A percentile compares a stretch with the other conserved stretches of the same genome.
Conservation (phyloP, 2,329 filamentous ascomycete species). For the Purpureocillium takamizusanense region DNA sequence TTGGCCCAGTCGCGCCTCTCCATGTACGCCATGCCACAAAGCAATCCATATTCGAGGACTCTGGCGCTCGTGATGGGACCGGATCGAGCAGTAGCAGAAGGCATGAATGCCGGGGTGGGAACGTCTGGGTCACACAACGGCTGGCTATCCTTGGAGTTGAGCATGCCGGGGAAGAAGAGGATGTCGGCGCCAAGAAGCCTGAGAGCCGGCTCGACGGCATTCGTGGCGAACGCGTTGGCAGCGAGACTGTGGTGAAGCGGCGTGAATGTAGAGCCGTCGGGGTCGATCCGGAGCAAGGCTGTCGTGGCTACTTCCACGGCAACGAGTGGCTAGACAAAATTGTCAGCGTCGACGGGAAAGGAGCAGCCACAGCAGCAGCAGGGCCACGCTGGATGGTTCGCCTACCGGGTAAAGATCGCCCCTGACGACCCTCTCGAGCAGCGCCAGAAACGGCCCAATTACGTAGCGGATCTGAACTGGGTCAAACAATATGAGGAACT, state of each 20-base stretch:
- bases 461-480: slow-evolving; percentile 43
- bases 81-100: slow-evolving; percentile 47
- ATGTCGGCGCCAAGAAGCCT: slow-evolving; percentile 57
- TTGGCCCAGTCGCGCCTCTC: slow-evolving; percentile 51
- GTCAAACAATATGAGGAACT: slow-evolving; percentile 41
- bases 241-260: slow-evolving; percentile 50
- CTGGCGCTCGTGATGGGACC: slow-evolving; percentile 38
- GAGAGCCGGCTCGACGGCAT: slow-evolving; percentile 44
- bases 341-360: slow-evolving; percentile 5
- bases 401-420: slow-evolving; percentile 33
- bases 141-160: slow-evolving; percentile 22
- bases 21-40: slow-evolving; percentile 57
- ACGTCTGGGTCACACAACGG: slow-evolving; percentile 36
- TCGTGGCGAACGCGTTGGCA: slow-evolving; percentile 47
- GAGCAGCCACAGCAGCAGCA: too few species aligned
- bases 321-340: slow-evolving; percentile 29
- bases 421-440: slow-evolving; percentile 31
- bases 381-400: too few species aligned
- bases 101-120: slow-evolving; percentile 48
- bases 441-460: slow-evolving; percentile 29
- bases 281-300: slow-evolving; percentile 58
- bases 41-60: slow-evolving; percentile 59
- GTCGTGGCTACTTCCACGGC: slow-evolving; percentile 34
- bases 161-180: slow-evolving; percentile 51
- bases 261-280: slow-evolving; percentile 57